These are phyloP conservation scores for Blastobotrys parvus DNA, from an alignment of 805 yeast species.

Conservation along the genomic window DNA sequence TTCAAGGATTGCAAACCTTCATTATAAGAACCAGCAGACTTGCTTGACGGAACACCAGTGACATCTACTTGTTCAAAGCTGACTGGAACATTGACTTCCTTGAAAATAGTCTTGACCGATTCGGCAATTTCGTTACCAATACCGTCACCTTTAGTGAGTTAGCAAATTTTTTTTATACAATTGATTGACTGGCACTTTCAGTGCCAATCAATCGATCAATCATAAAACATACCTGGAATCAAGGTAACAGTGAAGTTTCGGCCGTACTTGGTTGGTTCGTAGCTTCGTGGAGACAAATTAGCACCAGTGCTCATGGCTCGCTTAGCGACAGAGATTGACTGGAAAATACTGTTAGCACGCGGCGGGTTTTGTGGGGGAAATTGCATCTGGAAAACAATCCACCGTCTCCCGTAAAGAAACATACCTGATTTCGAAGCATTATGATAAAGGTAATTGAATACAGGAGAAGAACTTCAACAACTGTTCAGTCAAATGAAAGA, in stretches of 20 bases:
- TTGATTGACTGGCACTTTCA: neutral
- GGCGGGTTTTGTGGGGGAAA: too few relatives aligned
- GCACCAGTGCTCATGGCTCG: conserved; percentile 14
- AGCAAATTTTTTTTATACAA: neutral
- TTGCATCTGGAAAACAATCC: too few relatives aligned
- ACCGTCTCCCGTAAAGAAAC: too few relatives aligned
- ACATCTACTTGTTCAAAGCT: conserved; percentile 73
- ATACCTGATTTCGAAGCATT: too few relatives aligned
- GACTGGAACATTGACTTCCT: conserved; percentile 80
- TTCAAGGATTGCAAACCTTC: conserved; percentile 86
- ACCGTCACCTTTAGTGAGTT: conserved; percentile 65
- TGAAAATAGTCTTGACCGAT: conserved; percentile 84
- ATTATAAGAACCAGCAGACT: conserved; percentile 35
- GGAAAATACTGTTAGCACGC: neutral
- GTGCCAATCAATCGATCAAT: conserved; percentile 8
- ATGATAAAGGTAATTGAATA: too few relatives aligned
- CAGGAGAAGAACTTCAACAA: too few relatives aligned
- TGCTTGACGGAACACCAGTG: conserved; percentile 42
- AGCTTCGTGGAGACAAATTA: conserved; percentile 42
- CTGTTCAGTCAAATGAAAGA: neutral
- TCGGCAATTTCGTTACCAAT: conserved; percentile 93
- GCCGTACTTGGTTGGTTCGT: conserved; percentile 86
- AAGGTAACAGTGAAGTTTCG: conserved; percentile 90
- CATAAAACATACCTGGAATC: conserved; percentile 46
- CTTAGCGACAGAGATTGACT: conserved; percentile 2